phyloP scores from a whole-genome alignment of 805 yeast species.

The Wickerhamiella slavikovae region DNA sequence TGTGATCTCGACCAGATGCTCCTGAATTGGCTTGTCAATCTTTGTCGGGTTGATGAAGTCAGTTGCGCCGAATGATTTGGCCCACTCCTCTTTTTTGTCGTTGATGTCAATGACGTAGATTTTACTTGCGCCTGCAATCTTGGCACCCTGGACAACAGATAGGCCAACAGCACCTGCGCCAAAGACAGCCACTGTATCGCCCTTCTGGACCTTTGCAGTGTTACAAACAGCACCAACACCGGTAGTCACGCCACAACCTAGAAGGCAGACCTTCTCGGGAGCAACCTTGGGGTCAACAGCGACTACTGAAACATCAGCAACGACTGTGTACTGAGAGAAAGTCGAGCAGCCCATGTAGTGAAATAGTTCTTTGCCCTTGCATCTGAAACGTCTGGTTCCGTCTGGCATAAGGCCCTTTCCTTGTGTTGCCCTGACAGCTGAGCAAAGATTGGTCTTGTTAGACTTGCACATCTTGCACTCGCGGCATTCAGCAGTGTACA shows the following conservation, averaged over 20 bases:
- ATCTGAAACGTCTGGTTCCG: constrained; percentile 79
- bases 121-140: constrained; percentile 57
- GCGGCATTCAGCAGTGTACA: constrained; percentile 92
- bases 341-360: constrained; percentile 99
- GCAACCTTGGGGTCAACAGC: constrained; percentile 74
- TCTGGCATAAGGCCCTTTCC: constrained; percentile 99
- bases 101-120: constrained; percentile 72
- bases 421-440: constrained; percentile 89
- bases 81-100: constrained; percentile 69
- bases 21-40: constrained; percentile 55
- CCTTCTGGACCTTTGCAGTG: constrained; percentile 76
- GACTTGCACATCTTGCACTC: constrained; percentile 88
- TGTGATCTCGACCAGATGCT: constrained; percentile 57
- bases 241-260: constrained; percentile 97
- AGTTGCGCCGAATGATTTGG: constrained; percentile 80
- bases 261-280: constrained; percentile 67
- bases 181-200: constrained; percentile 87
- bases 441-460: constrained; percentile 93
- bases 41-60: constrained; percentile 76
- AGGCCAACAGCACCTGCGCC: constrained; percentile 98
- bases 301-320: constrained; percentile 91
- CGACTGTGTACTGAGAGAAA: constrained; percentile 92
- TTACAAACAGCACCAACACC: constrained; percentile 96
- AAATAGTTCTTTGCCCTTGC: constrained; percentile 52
- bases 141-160: constrained; percentile 91